Percentiles rank a stretch among this genome's conserved stretches.
These are phyloP conservation scores for Microthyrium microscopicum DNA, from an alignment of 2,329 filamentous ascomycete species.

Conservation along the genomic window DNA sequence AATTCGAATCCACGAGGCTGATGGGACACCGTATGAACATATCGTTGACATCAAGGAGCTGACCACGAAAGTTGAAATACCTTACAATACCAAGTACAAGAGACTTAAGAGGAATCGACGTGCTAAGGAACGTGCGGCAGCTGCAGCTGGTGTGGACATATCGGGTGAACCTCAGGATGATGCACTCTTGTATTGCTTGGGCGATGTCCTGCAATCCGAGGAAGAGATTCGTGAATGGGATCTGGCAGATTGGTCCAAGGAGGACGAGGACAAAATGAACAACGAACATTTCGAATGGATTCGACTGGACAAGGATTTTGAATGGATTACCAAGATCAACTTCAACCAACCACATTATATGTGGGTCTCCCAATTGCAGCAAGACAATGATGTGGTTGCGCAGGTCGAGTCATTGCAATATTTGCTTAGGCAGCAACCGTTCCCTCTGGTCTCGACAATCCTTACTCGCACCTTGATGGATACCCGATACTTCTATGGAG, in stretches of 20 bases:
- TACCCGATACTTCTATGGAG: constrained; percentile 80
- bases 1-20: constrained; percentile 91
- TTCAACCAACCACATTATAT: constrained; percentile 63
- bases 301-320: constrained; percentile 91
- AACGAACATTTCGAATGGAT: constrained; percentile 98
- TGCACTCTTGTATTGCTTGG: constrained; percentile 75
- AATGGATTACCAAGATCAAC: constrained; percentile 83
- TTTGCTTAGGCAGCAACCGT: constrained; percentile 48
- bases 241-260: constrained; percentile 73
- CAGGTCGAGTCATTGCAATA: constrained; percentile 55
- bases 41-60: constrained; percentile 90
- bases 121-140: constrained; percentile 60
- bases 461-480: constrained; percentile 83
- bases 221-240: constrained; percentile 75
- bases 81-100: constrained; percentile 99
- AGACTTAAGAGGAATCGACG: constrained; percentile 75
- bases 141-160: constrained; percentile 45
- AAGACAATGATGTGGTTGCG: constrained; percentile 93
- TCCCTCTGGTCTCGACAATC: constrained; percentile 75
- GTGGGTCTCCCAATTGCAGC: constrained; percentile 93
- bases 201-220: constrained; percentile 70
- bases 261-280: constrained; percentile 82
- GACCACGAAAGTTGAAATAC: constrained; percentile 75
- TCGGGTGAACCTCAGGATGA: constrained; percentile 56
- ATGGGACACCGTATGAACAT: constrained; percentile 95